Percentiles rank a stretch among this genome's conserved stretches.
Conservation (phyloP, 768 basidiomycete genomes). For the Gymnopilus junonius region DNA sequence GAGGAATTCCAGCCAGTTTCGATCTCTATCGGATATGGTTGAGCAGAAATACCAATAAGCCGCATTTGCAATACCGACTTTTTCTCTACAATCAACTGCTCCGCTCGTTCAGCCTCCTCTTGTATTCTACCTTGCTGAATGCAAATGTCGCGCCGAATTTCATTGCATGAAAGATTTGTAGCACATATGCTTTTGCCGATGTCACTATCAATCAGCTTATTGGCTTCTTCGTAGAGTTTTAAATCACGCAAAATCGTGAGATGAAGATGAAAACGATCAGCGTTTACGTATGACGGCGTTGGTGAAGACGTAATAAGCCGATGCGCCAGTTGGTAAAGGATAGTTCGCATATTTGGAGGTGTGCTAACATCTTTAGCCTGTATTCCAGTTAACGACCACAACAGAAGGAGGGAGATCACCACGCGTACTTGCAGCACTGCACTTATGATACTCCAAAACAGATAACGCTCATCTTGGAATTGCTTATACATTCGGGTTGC, state of each 20-base stretch:
- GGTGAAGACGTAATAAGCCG: slow-evolving; percentile 68
- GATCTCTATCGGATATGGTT: slow-evolving; percentile 54
- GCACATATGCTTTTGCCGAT: slow-evolving; percentile 69
- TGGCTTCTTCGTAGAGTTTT: slow-evolving; percentile 70
- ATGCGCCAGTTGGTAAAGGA: slow-evolving; percentile 80
- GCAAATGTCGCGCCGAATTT: slow-evolving; percentile 76
- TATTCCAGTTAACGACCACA: neutral
- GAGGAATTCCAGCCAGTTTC: slow-evolving; percentile 87
- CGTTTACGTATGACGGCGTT: slow-evolving; percentile 62
- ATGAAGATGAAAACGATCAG: slow-evolving; percentile 82
- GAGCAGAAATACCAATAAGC: neutral
- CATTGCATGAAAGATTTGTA: slow-evolving; percentile 74
- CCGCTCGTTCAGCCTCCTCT: slow-evolving; percentile 68
- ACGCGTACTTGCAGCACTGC: slow-evolving; percentile 74
- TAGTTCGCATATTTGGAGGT: slow-evolving; percentile 58
- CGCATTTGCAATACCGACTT: slow-evolving; percentile 47
- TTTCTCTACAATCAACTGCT: slow-evolving; percentile 59
- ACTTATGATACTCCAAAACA: slow-evolving; percentile 85
- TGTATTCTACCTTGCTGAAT: slow-evolving; percentile 53
- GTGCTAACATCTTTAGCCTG: slow-evolving; percentile 77
- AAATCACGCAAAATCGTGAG: slow-evolving; percentile 73
- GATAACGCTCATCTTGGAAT: slow-evolving; percentile 79
- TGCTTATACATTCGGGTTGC: slow-evolving; percentile 83
- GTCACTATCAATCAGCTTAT: slow-evolving; percentile 68
- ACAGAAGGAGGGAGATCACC: neutral